Base-by-base conservation (phyloP, 164 flowering plant species). In the Piper betle region DNA sequence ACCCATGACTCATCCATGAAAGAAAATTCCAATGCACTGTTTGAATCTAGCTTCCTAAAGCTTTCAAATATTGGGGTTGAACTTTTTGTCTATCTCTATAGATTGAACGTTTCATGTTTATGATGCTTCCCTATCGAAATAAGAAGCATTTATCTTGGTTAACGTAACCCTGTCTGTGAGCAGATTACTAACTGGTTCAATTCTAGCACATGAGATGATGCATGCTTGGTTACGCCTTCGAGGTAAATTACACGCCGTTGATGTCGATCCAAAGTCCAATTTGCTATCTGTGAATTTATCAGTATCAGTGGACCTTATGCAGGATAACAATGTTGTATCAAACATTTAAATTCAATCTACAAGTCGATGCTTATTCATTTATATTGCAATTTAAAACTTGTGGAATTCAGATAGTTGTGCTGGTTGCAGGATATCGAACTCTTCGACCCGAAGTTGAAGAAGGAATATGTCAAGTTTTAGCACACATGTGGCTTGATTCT, bases 161-260 rank as follows among this genome's bases (percentile, higher is more conserved):
- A 25, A 25, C 33, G 33, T 25, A 25, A 25, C 8, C 3, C 5
- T 6, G 4, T 15, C 55, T 15, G 53, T 20, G 52, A 64, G n/a
- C 83, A 89, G 98, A 77, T 75, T 89, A 79, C 80, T 90, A 54
- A 92, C 96, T 62, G 98, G 98, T 17, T 81, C 96, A 37, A 90
- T 92, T 66, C 81, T 92, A 20, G 98, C 97, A 25, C 33, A 25
- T 25, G 33, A 25, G 33, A 25, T 25, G 33, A 25, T 25, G 33
- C 33, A 25, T 25, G 96, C 94, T 41, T 92, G 96, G 96, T 73
- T 92, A 63, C 86, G 97, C 56, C 94, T 90, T 15, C 76, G 78
- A 74, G 97, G 98, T 92, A 63, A 60, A 71, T 57, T 48, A 25
- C 33, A 2, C 33, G 2, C 33, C 33, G 2, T 25, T 25, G 33